These are phyloP conservation scores for Eimeria praecox DNA, from an alignment of 169 alveolate species.

Conservation along the genomic window DNA sequence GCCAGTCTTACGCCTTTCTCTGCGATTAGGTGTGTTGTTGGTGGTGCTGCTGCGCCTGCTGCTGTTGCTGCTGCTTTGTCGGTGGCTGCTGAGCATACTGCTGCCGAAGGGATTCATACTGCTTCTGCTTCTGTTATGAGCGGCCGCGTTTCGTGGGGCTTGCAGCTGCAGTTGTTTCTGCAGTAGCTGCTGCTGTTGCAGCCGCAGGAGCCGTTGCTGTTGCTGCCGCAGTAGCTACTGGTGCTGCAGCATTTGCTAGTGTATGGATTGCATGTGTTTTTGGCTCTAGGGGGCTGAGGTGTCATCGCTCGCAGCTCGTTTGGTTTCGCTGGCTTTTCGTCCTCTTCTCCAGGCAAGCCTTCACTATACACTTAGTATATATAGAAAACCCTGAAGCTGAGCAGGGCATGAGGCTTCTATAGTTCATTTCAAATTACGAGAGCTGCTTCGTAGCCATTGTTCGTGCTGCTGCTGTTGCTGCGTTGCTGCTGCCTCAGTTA, in stretches of 20 bases:
- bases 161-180: neutral
- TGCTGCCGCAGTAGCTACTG: neutral
- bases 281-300: constrained; percentile 68
- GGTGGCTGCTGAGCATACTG: constrained; percentile 22
- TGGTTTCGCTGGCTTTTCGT: constrained; percentile 79
- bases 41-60: neutral
- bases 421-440: neutral
- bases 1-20: constrained; percentile 24
- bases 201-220: neutral
- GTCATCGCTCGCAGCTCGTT: constrained; percentile 70
- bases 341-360: constrained; percentile 67
- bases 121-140: neutral
- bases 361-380: neutral
- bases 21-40: neutral
- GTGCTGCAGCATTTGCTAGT: neutral
- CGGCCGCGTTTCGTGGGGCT: neutral
- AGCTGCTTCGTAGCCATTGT: neutral
- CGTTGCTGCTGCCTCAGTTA: constrained; percentile 22
- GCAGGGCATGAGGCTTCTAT: neutral
- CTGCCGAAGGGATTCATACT: neutral
- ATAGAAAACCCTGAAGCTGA: neutral
- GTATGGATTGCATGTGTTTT: neutral
- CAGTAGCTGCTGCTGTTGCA: neutral
- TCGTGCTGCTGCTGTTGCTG: no score
- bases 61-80: constrained; percentile 15